Percentiles rank a stretch among this genome's conserved stretches.
phyloP scores from a whole-genome alignment of 768 basidiomycete species.

The Ramaria rubella region DNA sequence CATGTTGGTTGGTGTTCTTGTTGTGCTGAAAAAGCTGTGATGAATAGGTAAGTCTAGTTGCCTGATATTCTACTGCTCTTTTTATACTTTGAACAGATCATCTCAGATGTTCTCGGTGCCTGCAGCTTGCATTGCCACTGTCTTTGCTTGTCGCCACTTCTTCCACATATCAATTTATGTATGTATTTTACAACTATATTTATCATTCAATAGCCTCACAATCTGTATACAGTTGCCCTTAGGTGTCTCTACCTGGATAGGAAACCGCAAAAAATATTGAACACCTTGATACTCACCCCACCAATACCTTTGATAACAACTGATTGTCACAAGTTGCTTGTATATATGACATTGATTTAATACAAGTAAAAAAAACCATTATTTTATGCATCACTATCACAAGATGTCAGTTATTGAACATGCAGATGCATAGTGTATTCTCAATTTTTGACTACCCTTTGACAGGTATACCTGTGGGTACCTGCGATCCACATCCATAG shows the following conservation, averaged over 20 bases:
- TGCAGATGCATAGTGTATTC: too few relatives aligned
- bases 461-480: too few relatives aligned
- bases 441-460: too few relatives aligned
- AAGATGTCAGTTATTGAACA: too few relatives aligned
- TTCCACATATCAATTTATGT: not conserved
- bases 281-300: not conserved
- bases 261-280: not conserved
- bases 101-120: conserved; percentile 1
- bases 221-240: not conserved
- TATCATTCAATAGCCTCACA: not conserved
- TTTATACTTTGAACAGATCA: not conserved
- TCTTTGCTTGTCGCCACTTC: conserved; percentile 1
- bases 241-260: not conserved
- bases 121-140: not conserved
- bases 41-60: conserved; percentile 32
- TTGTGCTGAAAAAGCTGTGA: conserved; percentile 36
- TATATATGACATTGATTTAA: too few relatives aligned
- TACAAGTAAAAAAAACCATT: too few relatives aligned
- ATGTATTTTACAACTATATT: not conserved
- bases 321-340: too few relatives aligned
- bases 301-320: not conserved
- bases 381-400: too few relatives aligned
- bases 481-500: too few relatives aligned
- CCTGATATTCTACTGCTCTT: not conserved
- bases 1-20: conserved; percentile 58